These are phyloP conservation scores for Plasmopara halstedii DNA, from an alignment of 352 stramenopile genomes.

Conservation along the genomic window DNA sequence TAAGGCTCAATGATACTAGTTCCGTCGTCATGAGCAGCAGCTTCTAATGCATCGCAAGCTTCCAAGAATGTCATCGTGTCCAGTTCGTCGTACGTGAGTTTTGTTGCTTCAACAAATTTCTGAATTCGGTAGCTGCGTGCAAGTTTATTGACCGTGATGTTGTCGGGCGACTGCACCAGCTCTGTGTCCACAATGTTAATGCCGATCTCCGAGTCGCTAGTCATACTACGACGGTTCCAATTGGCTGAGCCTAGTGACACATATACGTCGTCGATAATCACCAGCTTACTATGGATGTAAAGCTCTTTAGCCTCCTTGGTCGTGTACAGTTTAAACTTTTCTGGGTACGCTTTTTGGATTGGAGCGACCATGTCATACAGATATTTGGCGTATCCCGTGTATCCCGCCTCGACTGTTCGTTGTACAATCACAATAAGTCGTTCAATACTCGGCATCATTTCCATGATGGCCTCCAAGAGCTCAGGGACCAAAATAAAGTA, in stretches of 20 bases:
- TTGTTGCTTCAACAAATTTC: slow-evolving; percentile 45
- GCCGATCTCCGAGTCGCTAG: slow-evolving; percentile 57
- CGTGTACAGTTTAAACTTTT: slow-evolving; percentile 52
- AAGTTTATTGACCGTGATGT: slow-evolving; percentile 35
- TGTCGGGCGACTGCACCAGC: slow-evolving; percentile 23
- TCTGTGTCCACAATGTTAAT: slow-evolving; percentile 44
- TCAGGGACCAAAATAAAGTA: slow-evolving; percentile 66
- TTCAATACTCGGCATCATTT: slow-evolving; percentile 34
- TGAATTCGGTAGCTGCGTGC: slow-evolving; percentile 40
- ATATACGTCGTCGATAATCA: slow-evolving; percentile 82
- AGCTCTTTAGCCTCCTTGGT: slow-evolving; percentile 39
- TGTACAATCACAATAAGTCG: slow-evolving; percentile 52
- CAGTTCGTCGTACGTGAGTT: slow-evolving; percentile 27
- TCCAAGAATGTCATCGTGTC: slow-evolving; percentile 27
- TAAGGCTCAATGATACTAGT: slow-evolving; percentile 32
- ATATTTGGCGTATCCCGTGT: slow-evolving; percentile 59
- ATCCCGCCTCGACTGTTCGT: slow-evolving; percentile 20
- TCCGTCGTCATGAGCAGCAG: slow-evolving; percentile 17
- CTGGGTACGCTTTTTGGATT: slow-evolving; percentile 38
- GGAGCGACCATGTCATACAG: slow-evolving; percentile 53
- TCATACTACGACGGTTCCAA: slow-evolving; percentile 88
- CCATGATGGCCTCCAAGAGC: slow-evolving; percentile 36
- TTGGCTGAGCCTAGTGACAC: slow-evolving; percentile 84
- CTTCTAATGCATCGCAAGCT: slow-evolving; percentile 21
- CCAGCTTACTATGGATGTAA: slow-evolving; percentile 75